Percentiles rank a stretch among this genome's conserved stretches.
phyloP scores from a whole-genome alignment of 139 green algal genomes.

The Coccomyxa sp. region DNA sequence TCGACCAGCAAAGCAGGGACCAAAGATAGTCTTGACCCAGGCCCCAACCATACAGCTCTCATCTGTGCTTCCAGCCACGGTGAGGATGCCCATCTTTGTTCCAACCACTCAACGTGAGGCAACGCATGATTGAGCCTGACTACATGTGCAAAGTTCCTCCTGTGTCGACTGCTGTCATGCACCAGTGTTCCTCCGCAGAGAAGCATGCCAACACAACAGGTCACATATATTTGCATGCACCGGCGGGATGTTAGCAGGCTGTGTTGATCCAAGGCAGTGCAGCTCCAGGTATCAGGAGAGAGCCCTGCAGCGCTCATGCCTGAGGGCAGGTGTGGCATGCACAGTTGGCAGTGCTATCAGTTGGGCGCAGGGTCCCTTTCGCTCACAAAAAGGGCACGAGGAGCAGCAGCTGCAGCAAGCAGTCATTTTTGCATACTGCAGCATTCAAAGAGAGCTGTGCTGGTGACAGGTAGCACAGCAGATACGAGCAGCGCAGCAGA shows the following conservation, averaged over 20 bases:
- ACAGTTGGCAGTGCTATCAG: slow-evolving; percentile 67
- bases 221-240: no score
- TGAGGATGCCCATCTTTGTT: no score
- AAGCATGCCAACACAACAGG: no score
- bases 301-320: background rate
- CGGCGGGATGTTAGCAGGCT: no score
- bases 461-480: slow-evolving; percentile 64
- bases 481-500: slow-evolving; percentile 62
- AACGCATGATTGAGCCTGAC: no score
- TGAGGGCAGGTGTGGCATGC: slow-evolving; percentile 52
- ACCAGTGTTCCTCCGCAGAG: no score
- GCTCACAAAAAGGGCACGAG: slow-evolving; percentile 18
- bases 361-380: slow-evolving; percentile 56
- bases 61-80: slow-evolving; percentile 19
- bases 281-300: background rate
- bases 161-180: no score
- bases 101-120: no score
- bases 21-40: slow-evolving; percentile 1
- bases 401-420: background rate
- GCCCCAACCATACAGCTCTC: slow-evolving; percentile 22
- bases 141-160: no score
- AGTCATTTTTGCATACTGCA: background rate
- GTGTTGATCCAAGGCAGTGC: no score
- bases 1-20: slow-evolving; percentile 4
- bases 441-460: background rate